Conservation (phyloP, 2,329 filamentous ascomycete genomes). For the Neoscytalidium dimidiatum region DNA sequence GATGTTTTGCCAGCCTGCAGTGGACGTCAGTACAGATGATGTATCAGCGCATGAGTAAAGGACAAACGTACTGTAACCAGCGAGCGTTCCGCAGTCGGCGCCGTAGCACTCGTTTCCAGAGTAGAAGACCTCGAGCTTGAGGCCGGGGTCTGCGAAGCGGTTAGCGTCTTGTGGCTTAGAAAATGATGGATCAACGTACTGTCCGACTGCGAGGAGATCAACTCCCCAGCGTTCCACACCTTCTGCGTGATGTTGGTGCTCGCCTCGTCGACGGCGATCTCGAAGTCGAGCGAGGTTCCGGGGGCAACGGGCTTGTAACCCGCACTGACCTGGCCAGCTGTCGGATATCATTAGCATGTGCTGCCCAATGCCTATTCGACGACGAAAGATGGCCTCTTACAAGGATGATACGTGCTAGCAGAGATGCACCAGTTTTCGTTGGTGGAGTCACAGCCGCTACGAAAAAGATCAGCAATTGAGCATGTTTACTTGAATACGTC, state of each 20-base stretch:
- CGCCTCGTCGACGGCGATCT: slow-evolving; percentile 5
- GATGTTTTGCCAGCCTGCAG: slow-evolving; percentile 19
- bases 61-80: slow-evolving; percentile 9
- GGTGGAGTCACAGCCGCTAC: slow-evolving; percentile 7
- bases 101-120: slow-evolving; percentile 27
- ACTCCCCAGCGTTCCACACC: slow-evolving; percentile 15
- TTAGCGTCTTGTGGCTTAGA: not conserved
- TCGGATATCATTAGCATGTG: not conserved
- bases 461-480: not conserved
- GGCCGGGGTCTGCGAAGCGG: slow-evolving; percentile 1
- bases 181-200: not conserved
- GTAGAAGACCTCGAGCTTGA: slow-evolving; percentile 23
- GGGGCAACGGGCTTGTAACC: not conserved
- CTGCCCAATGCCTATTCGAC: not conserved
- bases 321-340: slow-evolving; percentile 3
- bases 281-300: slow-evolving; percentile 11
- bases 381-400: not conserved
- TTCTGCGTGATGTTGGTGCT: slow-evolving; percentile 20
- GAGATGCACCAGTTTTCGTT: slow-evolving; percentile 21
- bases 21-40: not conserved
- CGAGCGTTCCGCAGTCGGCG: slow-evolving; percentile 18
- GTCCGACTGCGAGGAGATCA: slow-evolving; percentile 19
- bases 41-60: not conserved
- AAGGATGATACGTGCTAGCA: slow-evolving; percentile 19
- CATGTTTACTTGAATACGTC: not conserved